Base-by-base conservation (phyloP, 495 filamentous ascomycete species). In the Penicillium pancosmium region DNA sequence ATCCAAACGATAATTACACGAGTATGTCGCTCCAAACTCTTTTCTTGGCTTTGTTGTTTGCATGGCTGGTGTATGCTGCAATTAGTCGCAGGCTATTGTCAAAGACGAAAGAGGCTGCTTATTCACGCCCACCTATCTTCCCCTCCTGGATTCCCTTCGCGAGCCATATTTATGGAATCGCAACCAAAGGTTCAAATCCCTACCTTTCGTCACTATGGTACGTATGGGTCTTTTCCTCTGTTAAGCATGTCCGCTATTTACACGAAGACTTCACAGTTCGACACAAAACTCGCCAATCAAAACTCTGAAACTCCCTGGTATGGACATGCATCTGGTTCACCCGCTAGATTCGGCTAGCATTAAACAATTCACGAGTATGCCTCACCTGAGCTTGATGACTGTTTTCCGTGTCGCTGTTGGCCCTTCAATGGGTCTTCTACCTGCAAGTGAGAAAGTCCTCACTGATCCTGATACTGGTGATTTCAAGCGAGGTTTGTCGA, bases 131-230 rank as follows among this genome's bases (percentile, higher is more conserved):
- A 1, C 52, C 52, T 31, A 13, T 46, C 8, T 35, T 27, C 19
- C 31, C 33, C 21, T 47, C 25, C 13, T 21, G n/a, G 25, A 34
- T 35, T 8, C 25, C 38, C n/a, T 55, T 46, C 38, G 21, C 33
- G 18, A 15, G 52, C 4, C n/a, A 55, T 38, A 21, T 18, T 12
- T 10, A 46, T 19, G 21, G 40, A 2, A 55, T 46, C 16, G 18
- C 36, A 44, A 54, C 21, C 3, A 23, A 43, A 16, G 35, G 35
- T 21, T 54, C 51, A 10, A 54, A 54, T 15, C n/a, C 16, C 11
- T 43, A 43, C 12, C 2, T 54, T 41, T 54, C 51, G 15, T 54
- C 38, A 44, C 15, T 54, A 54, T 54, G 35, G 33, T 54, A 54
- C 2, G 13, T 40, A 16, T n/a, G 4, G 10, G 18, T 1, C 9